phyloP scores from a whole-genome alignment of 495 filamentous ascomycete species.

The Lophiostoma macrostomum region DNA sequence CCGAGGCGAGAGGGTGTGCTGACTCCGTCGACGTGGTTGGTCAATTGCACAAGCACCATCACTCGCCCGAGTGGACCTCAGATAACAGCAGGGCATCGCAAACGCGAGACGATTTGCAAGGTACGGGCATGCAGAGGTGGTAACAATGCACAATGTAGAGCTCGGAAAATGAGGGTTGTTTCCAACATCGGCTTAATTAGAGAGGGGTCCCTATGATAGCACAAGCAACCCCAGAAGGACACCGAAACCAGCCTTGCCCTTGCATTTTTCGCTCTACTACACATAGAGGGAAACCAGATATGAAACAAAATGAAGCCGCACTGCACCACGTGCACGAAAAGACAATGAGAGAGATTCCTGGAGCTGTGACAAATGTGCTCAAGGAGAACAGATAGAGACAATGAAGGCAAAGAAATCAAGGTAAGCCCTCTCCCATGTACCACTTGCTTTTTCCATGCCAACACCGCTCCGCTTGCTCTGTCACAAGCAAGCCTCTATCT shows the following conservation, averaged over 20 bases:
- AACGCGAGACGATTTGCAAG: too few species aligned
- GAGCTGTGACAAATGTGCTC: slow-evolving; percentile 19
- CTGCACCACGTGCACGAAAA: slow-evolving; percentile 3
- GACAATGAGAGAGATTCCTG: slow-evolving; percentile 4
- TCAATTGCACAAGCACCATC: too few species aligned
- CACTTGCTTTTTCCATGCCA: slow-evolving; percentile 12
- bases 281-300: slow-evolving; percentile 5
- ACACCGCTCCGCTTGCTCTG: slow-evolving; percentile 17
- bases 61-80: too few species aligned
- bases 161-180: slow-evolving; percentile 1
- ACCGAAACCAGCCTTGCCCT: slow-evolving; percentile 25
- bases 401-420: slow-evolving; percentile 21
- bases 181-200: slow-evolving; percentile 27
- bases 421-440: slow-evolving; percentile 2
- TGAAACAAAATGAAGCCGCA: slow-evolving; percentile 7
- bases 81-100: too few species aligned
- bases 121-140: too few species aligned
- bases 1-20: too few species aligned
- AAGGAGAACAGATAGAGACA: slow-evolving; percentile 24
- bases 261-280: slow-evolving; percentile 18
- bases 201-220: slow-evolving; percentile 9
- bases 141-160: too few species aligned
- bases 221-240: slow-evolving; percentile 6
- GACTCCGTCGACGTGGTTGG: too few species aligned
- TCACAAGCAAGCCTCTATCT: slow-evolving; percentile 22